These are phyloP conservation scores for Volvox africanus DNA, from an alignment of 139 green algal species.

Conservation along the genomic window DNA sequence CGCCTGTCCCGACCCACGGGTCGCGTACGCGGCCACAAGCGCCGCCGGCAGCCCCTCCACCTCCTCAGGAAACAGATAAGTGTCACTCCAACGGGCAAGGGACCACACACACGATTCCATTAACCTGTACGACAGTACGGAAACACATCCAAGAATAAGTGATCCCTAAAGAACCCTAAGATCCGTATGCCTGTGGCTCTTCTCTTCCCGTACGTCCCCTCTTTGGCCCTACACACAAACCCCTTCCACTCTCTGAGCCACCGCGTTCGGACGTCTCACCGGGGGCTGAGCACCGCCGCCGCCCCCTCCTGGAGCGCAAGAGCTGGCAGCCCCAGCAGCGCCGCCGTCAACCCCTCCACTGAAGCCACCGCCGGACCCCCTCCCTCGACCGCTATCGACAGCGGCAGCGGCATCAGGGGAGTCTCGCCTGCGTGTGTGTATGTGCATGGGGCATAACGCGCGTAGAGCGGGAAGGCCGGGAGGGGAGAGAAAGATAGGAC, in stretches of 20 bases:
- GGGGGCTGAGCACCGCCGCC: constrained; percentile 24
- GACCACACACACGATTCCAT: constrained; percentile 80
- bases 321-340: constrained; percentile 47
- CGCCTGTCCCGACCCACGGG: constrained; percentile 7
- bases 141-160: no score
- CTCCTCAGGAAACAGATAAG: constrained; percentile 88
- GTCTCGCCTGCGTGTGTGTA: constrained; percentile 72
- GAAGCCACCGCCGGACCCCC: neutral
- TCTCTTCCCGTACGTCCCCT: no score
- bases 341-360: constrained; percentile 47
- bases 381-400: constrained; percentile 45
- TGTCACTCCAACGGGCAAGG: constrained; percentile 85
- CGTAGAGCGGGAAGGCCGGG: no score
- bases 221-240: no score
- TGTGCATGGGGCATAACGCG: no score
- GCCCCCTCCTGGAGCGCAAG: constrained; percentile 39
- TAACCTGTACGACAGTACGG: constrained; percentile 64
- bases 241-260: no score
- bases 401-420: constrained; percentile 76
- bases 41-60: constrained; percentile 49
- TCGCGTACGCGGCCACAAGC: constrained; percentile 47
- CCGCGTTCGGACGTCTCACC: constrained; percentile 16
- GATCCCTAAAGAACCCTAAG: no score
- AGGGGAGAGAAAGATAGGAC: neutral
- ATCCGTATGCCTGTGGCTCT: no score